A percentile compares a stretch with the other conserved stretches of the same genome.
Conservation (phyloP, 2,329 filamentous ascomycete species). For the Nothophoma quercina region DNA sequence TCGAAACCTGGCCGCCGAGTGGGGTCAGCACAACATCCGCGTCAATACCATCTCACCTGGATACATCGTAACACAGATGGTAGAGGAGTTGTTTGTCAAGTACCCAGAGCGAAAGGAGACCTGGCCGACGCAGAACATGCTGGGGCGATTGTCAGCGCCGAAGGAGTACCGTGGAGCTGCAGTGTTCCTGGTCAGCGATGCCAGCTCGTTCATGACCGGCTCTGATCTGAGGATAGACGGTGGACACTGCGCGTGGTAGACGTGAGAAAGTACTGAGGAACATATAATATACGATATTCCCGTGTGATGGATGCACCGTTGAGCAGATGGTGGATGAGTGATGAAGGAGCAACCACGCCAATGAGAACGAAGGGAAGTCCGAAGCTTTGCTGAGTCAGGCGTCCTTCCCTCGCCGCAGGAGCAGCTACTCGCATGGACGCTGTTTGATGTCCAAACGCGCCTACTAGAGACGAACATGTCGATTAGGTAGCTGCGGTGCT, state of each 20-base stretch:
- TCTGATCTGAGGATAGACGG: constrained; percentile 51
- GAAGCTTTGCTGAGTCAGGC: constrained; percentile 6
- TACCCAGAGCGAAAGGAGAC: constrained; percentile 71
- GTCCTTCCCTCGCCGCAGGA: background rate
- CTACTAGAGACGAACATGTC: constrained; percentile 10
- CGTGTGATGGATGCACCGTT: background rate
- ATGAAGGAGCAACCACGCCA: background rate
- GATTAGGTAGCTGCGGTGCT: constrained; percentile 24
- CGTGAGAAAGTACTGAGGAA: background rate
- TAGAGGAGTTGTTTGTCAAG: constrained; percentile 77
- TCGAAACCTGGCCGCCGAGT: constrained; percentile 75
- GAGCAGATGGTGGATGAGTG: background rate
- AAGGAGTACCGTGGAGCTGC: constrained; percentile 49
- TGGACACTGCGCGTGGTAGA: constrained; percentile 49
- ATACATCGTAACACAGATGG: constrained; percentile 85
- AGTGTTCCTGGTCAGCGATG: constrained; percentile 51
- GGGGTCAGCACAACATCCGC: constrained; percentile 75
- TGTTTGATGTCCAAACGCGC: background rate
- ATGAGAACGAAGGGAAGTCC: constrained; percentile 9
- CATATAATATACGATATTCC: background rate
- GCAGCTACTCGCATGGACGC: background rate
- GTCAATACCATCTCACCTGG: constrained; percentile 84
- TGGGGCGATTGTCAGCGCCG: constrained; percentile 56
- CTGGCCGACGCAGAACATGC: constrained; percentile 88
- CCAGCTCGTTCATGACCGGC: constrained; percentile 52